These are phyloP conservation scores for Scheffersomyces insectosa DNA, from an alignment of 1,139 yeast species.

Conservation along the genomic window DNA sequence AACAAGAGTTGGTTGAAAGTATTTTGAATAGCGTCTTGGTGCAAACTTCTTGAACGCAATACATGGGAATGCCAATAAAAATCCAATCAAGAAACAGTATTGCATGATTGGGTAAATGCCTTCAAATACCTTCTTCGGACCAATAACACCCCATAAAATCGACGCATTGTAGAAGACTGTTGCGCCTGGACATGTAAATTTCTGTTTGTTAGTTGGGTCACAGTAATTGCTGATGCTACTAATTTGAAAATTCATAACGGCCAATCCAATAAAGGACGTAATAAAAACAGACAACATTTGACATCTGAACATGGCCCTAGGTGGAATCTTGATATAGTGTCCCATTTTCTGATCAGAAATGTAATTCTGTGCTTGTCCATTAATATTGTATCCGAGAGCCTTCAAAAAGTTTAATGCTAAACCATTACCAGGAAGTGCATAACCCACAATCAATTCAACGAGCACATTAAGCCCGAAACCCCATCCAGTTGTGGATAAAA, in stretches of 20 bases:
- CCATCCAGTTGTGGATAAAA: constrained; percentile 40
- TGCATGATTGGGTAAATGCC: constrained; percentile 50
- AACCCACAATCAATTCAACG: constrained; percentile 42
- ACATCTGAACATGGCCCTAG: constrained; percentile 59
- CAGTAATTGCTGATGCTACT: constrained; percentile 50
- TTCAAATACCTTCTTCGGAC: constrained; percentile 52
- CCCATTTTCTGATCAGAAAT: constrained; percentile 58
- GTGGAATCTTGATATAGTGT: constrained; percentile 62
- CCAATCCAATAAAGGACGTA: constrained; percentile 50
- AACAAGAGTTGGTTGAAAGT: constrained; percentile 43
- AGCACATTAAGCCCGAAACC: constrained; percentile 40
- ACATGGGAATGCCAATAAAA: constrained; percentile 34
- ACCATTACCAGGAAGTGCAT: constrained; percentile 41
- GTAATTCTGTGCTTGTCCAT: constrained; percentile 61
- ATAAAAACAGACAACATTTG: constrained; percentile 50
- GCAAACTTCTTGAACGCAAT: constrained; percentile 24
- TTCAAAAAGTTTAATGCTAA: constrained; percentile 38
- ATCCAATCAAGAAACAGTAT: constrained; percentile 57
- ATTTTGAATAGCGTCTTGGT: constrained; percentile 15
- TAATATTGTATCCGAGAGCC: constrained; percentile 43
- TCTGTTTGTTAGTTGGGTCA: constrained; percentile 35
- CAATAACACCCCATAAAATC: constrained; percentile 67
- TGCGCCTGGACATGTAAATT: constrained; percentile 51
- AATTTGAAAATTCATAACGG: constrained; percentile 55
- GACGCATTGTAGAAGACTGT: constrained; percentile 55